Base-by-base conservation (phyloP, 2,329 filamentous ascomycete species). In the Anisogramma anomala region DNA sequence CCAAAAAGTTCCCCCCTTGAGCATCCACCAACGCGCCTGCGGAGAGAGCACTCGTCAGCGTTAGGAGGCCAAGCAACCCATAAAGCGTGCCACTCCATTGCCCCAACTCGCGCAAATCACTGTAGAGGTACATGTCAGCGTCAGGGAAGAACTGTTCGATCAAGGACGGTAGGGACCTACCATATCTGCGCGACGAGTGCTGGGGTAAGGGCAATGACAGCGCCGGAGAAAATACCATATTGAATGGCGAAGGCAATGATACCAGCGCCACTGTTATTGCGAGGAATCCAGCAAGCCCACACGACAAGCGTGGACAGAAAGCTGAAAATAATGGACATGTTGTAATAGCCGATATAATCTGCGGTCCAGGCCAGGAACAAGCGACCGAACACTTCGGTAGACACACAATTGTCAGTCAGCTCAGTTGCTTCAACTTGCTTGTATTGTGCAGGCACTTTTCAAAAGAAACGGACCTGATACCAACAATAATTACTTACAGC, bases 1-100 rank as follows among this genome's bases (percentile, higher is more conserved):
- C 43, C 6, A 34, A 13, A 33, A 43, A 49, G 15, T 31, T 28
- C 6, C 41, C 42, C 4, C 18, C 25, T 6, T 34, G 17, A 15
- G 33, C 30, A 14, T 39, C 36, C 10, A 49, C 30, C 15, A 49
- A 47, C 11, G 65, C 64, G 0, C 74, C 74, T 0, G 63, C 71
- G 48, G 79, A 75, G 0, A 76, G 74, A 37, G 64, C 72, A 0
- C 73, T 70, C 1, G 70, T 68, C n/a, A 82, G 57, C 3, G 72
- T 74, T 0, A 69, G 68, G 26, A 82, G 58, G 2, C 70, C 67
- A 13, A 71, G 60, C 11, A 74, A 55, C 2, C 69, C 67, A 51
- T 79, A 79, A 3, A 58, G 47, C 0, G 63, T 52, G 1, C 62
- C 62, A 2, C 50, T 65, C 6, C 74, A 60, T 2, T 69, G 61